phyloP scores from a whole-genome alignment of 2,329 filamentous ascomycete species.

The Alternaria panax region DNA sequence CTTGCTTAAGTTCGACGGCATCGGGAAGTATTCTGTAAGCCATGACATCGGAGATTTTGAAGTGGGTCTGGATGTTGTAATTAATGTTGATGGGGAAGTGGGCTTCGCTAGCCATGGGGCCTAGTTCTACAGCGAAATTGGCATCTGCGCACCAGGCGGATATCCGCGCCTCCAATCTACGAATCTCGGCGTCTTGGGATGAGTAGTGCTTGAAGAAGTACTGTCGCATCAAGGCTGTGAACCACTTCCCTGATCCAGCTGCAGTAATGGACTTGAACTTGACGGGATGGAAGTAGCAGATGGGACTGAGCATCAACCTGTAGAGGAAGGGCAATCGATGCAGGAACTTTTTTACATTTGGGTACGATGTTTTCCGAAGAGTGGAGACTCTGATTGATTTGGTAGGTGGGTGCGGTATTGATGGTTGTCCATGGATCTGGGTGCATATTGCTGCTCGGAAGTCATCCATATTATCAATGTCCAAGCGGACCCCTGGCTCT shows the following conservation, averaged over 20 bases:
- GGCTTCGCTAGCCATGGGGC: conserved; percentile 54
- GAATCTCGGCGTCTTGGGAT: conserved; percentile 54
- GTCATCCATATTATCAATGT: conserved; percentile 49
- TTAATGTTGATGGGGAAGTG: conserved; percentile 59
- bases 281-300: conserved; percentile 63
- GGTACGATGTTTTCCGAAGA: conserved; percentile 54
- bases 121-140: conserved; percentile 60
- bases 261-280: conserved; percentile 59
- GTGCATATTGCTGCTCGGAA: conserved; percentile 60
- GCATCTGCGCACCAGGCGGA: conserved; percentile 60
- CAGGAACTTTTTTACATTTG: conserved; percentile 53
- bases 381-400: conserved; percentile 60
- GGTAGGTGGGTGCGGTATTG: conserved; percentile 59
- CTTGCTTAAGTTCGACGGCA: conserved; percentile 55
- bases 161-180: conserved; percentile 56
- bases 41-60: conserved; percentile 58
- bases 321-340: conserved; percentile 61
- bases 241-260: conserved; percentile 60
- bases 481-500: conserved; percentile 33
- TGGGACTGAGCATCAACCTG: conserved; percentile 56
- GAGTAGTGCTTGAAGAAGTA: conserved; percentile 61
- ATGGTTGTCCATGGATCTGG: conserved; percentile 57
- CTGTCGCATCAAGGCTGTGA: conserved; percentile 56
- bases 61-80: conserved; percentile 57
- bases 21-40: conserved; percentile 58